These are phyloP conservation scores for Meyerozyma sp. DNA, from an alignment of 1,139 yeast genomes.

Conservation along the genomic window DNA sequence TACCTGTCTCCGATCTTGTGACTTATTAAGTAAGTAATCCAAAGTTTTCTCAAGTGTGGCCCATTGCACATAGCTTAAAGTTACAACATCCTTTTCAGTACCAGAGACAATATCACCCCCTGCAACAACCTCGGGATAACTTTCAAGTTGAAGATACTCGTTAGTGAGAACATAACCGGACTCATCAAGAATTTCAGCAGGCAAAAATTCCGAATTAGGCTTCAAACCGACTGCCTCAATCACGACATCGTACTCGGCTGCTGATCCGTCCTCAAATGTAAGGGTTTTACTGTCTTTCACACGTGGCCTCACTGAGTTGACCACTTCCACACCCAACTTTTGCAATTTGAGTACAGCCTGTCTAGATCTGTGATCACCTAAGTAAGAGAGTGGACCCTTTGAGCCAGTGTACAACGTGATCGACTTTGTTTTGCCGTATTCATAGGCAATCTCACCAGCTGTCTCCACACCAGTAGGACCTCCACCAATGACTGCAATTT, in stretches of 20 bases:
- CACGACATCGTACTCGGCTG: constrained; percentile 20
- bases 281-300: constrained; percentile 3
- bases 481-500: constrained; percentile 33
- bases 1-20: constrained; percentile 8
- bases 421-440: constrained; percentile 12
- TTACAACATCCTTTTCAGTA: constrained; percentile 18
- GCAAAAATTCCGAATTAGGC: constrained; percentile 24
- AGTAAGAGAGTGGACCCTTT: constrained; percentile 16
- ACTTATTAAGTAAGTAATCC: constrained; percentile 3
- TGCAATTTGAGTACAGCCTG: constrained; percentile 17
- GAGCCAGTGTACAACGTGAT: constrained; percentile 26
- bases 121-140: constrained; percentile 21
- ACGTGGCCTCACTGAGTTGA: constrained; percentile 14
- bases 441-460: constrained; percentile 28
- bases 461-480: constrained; percentile 39
- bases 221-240: constrained; percentile 16
- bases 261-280: constrained; percentile 12
- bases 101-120: constrained; percentile 28
- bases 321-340: constrained; percentile 20
- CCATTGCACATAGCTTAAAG: constrained; percentile 20
- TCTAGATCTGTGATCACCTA: constrained; percentile 10
- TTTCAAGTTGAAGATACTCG: constrained; percentile 18
- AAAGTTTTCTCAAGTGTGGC: constrained; percentile 13
- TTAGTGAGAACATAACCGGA: constrained; percentile 22
- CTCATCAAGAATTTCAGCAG: constrained; percentile 10